Evolutionary conservation across 306 rosid species (phyloP), one percentile per base, ranked within the genome.

Genomic region (Benincasa hispida): DNA sequence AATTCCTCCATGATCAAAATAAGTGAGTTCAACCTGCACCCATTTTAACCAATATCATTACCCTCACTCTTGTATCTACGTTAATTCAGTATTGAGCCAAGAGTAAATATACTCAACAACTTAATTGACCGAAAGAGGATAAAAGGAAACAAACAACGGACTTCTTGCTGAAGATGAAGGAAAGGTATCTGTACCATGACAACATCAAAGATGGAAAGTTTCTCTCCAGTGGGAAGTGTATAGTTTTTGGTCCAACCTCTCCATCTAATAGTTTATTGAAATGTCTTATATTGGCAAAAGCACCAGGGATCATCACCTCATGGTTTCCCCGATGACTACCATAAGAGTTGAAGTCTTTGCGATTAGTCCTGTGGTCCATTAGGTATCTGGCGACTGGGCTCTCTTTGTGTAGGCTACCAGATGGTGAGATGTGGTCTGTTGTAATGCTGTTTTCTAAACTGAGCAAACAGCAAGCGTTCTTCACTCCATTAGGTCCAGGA

Each of bases 371-470:
- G 7, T 85, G 92, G 59, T 93, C 98, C 39, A 79, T 55, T 61
- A 93, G 97, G 87, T 87, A 93, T 81, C 85, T 89, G 51, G 98
- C 96, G 3, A 96, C 96, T 34, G 97, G 87, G 79, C 97, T 93
- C 81, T 91, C 97, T 82, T 79, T 93, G 87, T 93, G 97, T 78
- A 93, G 91, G 89, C 98, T 93, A 72, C 98, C 97, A 76, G 98
- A 96, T 8, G 98, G 97, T 56, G 98, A 93, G 87, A 91, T 91
- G 86, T 93, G 98, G 56, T 93, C 97, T 6, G 98, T 93, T 5
- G 97, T 93, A 66, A 91, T 93, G 80, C 93, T 89, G 82, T 91
- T 96, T 61, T 97, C 98, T 62, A 87, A 88, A 89, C 89, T 93
- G 73, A 93, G 97, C 81, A 93, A 84, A 85, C 98, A 93, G 81